phyloP scores from a whole-genome alignment of 2,329 filamentous ascomycete genomes.

The Dichotomopilus funicola region DNA sequence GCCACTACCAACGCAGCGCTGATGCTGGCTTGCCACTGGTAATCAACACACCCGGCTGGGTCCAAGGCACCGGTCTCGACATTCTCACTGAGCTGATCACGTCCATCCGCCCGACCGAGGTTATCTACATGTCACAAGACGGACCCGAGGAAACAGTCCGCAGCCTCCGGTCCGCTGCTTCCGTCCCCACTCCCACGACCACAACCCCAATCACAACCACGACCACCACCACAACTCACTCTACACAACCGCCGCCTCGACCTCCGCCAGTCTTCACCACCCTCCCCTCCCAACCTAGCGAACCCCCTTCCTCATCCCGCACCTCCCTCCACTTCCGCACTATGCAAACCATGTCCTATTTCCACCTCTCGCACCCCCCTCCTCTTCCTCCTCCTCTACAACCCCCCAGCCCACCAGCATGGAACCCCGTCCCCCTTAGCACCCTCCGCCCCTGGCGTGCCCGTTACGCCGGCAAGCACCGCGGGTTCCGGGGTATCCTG shows the following conservation, averaged over 20 bases:
- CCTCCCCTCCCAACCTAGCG: slow-evolving; percentile 54
- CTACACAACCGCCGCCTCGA: background rate
- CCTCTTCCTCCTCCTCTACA: background rate
- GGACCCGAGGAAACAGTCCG: slow-evolving; percentile 54
- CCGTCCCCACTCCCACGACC: slow-evolving; percentile 25
- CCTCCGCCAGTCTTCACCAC: slow-evolving; percentile 37
- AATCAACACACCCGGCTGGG: slow-evolving; percentile 70
- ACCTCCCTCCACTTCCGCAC: slow-evolving; percentile 60
- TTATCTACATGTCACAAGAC: slow-evolving; percentile 63
- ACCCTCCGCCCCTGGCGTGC: slow-evolving; percentile 55
- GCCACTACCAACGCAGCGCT: slow-evolving; percentile 45
- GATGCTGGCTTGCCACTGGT: slow-evolving; percentile 48
- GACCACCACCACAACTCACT: background rate
- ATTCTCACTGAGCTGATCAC: slow-evolving; percentile 53
- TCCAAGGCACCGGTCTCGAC: slow-evolving; percentile 63
- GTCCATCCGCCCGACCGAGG: slow-evolving; percentile 49
- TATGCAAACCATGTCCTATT: slow-evolving; percentile 78
- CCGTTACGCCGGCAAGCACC: slow-evolving; percentile 43
- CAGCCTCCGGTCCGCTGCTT: slow-evolving; percentile 40
- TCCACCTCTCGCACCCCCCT: slow-evolving; percentile 45
- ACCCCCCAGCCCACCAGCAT: slow-evolving; percentile 28
- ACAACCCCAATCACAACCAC: slow-evolving; percentile 1
- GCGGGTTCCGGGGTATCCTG: slow-evolving; percentile 58
- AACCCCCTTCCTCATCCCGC: slow-evolving; percentile 40
- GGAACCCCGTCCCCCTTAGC: slow-evolving; percentile 51